phyloP scores from a whole-genome alignment of 2,329 filamentous ascomycete genomes.

The Alternaria hordeiaustralica region DNA sequence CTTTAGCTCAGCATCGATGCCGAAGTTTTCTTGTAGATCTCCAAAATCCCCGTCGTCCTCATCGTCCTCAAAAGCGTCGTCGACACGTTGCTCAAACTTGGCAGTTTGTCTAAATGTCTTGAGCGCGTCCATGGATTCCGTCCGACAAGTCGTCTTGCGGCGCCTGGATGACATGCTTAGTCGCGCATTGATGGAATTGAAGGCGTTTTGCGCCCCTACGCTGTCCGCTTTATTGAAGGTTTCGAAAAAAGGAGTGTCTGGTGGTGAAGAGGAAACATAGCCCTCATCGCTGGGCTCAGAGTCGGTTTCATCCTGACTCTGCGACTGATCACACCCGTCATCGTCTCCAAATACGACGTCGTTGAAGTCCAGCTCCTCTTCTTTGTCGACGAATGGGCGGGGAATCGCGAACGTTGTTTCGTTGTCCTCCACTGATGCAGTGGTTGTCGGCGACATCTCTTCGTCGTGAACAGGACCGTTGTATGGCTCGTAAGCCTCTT shows the following conservation, averaged over 20 bases:
- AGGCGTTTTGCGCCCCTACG: not conserved
- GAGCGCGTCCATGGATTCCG: slow-evolving; percentile 12
- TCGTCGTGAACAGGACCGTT: not conserved
- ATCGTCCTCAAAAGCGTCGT: not conserved
- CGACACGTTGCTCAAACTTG: not conserved
- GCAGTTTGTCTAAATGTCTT: not conserved
- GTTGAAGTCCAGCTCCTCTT: slow-evolving; percentile 11
- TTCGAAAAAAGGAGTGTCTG: not conserved
- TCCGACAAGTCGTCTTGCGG: not conserved
- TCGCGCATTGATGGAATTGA: not conserved
- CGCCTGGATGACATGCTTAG: not conserved
- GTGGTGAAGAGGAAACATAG: slow-evolving; percentile 14
- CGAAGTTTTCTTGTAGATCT: not conserved
- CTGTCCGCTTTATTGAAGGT: not conserved
- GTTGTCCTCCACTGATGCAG: not conserved
- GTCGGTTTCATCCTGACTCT: not conserved
- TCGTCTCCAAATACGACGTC: slow-evolving; percentile 5
- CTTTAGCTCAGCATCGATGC: not conserved
- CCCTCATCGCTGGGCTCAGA: slow-evolving; percentile 9
- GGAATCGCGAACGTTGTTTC: not conserved
- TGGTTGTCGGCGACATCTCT: not conserved
- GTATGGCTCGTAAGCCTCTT: not conserved
- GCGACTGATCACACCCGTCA: not conserved
- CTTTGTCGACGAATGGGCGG: not conserved
- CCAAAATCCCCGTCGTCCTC: not conserved